These are phyloP conservation scores for Coemansia sp. DNA, from an alignment of 192 early-diverging fungal species.

Conservation along the genomic window DNA sequence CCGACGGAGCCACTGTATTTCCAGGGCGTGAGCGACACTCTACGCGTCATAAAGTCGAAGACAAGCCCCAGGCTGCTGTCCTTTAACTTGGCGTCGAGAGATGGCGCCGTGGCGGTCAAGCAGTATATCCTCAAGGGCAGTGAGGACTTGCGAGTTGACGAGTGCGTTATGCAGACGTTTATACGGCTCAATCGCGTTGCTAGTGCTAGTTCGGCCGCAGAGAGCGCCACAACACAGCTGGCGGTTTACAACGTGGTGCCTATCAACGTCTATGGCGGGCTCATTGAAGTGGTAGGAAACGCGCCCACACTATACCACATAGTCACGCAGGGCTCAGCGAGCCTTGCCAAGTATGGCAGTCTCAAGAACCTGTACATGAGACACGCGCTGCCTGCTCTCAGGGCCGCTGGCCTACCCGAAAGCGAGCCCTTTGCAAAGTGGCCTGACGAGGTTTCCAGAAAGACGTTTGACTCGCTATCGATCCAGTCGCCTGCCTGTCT, in stretches of 20 bases:
- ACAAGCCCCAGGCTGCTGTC: constrained; percentile 90
- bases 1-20: constrained; percentile 36
- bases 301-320: constrained; percentile 69
- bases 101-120: constrained; percentile 60
- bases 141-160: constrained; percentile 93
- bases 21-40: constrained; percentile 1
- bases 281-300: constrained; percentile 91
- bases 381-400: constrained; percentile 12
- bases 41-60: constrained; percentile 60
- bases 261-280: constrained; percentile 78
- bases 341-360: neutral
- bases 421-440: constrained; percentile 19
- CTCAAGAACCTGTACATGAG: constrained; percentile 18
- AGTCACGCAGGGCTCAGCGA: constrained; percentile 15
- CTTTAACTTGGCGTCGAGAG: constrained; percentile 46
- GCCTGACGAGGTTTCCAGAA: constrained; percentile 8
- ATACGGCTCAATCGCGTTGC: constrained; percentile 31
- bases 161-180: constrained; percentile 81
- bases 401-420: neutral
- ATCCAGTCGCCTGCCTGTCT: constrained; percentile 4
- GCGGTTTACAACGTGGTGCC: constrained; percentile 72
- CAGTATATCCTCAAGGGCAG: constrained; percentile 89
- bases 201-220: neutral
- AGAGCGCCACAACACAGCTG: neutral
- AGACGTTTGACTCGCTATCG: constrained; percentile 23